Percentiles rank a stretch among this genome's conserved stretches.
Evolutionary conservation across 2,329 filamentous ascomycete genomes (phyloP).

Genomic region (Chaetomiaceae sp.): DNA sequence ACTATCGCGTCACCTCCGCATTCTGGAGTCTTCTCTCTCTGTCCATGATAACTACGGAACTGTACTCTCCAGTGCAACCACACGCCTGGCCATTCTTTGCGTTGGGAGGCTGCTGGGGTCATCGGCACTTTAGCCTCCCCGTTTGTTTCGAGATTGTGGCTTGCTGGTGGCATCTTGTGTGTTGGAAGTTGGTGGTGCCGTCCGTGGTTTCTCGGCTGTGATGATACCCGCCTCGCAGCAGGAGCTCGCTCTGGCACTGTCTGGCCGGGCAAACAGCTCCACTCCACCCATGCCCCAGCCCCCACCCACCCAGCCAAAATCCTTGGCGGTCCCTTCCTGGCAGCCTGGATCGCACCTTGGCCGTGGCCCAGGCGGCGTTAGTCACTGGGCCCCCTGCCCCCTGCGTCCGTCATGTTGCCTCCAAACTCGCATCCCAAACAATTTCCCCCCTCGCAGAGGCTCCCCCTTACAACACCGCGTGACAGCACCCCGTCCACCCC

Average conservation of each 20-base stretch:
- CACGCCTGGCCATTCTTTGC: too few species aligned
- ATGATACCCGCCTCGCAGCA: not conserved
- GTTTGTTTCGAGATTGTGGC: constrained; percentile 7
- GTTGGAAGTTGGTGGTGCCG: constrained; percentile 1
- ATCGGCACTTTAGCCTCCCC: not conserved
- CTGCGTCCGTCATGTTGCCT: constrained; percentile 20
- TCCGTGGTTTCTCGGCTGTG: constrained; percentile 5
- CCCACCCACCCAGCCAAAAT: constrained; percentile 18
- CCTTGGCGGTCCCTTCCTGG: constrained; percentile 10
- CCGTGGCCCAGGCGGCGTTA: constrained; percentile 19
- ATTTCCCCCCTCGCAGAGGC: constrained; percentile 24
- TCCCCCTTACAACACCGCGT: constrained; percentile 25
- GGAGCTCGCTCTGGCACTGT: not conserved
- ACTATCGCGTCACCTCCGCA: not conserved
- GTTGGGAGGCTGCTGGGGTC: too few species aligned
- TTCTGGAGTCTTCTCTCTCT: not conserved
- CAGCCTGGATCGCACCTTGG: constrained; percentile 18
- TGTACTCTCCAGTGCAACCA: too few species aligned
- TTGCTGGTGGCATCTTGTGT: constrained; percentile 7
- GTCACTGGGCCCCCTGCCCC: constrained; percentile 24
- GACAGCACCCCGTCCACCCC: constrained; percentile 23
- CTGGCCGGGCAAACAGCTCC: constrained; percentile 15
- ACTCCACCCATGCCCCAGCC: constrained; percentile 6
- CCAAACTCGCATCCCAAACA: constrained; percentile 26
- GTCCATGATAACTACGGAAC: too few species aligned